A percentile compares a stretch with the other conserved stretches of the same genome.
Conservation (phyloP, 345 rosid genomes). For the Pseudoturritis turrita region DNA sequence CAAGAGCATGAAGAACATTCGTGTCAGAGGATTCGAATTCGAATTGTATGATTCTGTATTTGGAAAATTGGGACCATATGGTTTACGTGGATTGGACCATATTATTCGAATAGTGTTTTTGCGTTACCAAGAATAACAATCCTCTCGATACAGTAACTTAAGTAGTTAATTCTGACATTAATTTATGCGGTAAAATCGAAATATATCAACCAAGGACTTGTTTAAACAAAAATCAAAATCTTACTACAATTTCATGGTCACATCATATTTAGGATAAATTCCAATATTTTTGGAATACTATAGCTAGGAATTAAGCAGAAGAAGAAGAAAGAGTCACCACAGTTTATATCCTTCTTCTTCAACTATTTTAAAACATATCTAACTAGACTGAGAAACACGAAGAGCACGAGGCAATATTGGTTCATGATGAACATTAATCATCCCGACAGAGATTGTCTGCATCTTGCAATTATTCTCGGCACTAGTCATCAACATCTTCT, state of each 20-base stretch:
- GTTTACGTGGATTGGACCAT: not conserved
- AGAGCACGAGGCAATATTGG: conserved; percentile 28
- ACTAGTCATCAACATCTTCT: conserved; percentile 11
- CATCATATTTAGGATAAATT: conserved; percentile 8
- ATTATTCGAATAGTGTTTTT: not conserved
- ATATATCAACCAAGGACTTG: not conserved
- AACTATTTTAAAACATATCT: not conserved
- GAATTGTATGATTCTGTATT: not conserved
- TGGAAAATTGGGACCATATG: not conserved
- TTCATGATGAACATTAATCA: conserved; percentile 20
- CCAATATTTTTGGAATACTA: conserved; percentile 13
- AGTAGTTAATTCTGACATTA: not conserved
- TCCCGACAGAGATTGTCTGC: conserved; percentile 21
- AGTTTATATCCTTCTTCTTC: not conserved
- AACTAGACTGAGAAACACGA: conserved; percentile 24
- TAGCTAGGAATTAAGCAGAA: not conserved
- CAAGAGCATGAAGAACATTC: not conserved
- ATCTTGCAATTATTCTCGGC: conserved; percentile 20
- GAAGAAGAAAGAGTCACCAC: not conserved
- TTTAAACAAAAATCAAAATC: conserved; percentile 9
- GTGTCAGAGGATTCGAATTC: conserved; percentile 12
- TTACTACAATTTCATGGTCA: not conserved
- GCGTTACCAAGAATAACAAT: not conserved
- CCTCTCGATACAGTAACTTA: not conserved
- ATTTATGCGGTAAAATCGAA: not conserved